Evolutionary conservation across 2,329 filamentous ascomycete species (phyloP).

Genomic region (Aspergillus sp.): DNA sequence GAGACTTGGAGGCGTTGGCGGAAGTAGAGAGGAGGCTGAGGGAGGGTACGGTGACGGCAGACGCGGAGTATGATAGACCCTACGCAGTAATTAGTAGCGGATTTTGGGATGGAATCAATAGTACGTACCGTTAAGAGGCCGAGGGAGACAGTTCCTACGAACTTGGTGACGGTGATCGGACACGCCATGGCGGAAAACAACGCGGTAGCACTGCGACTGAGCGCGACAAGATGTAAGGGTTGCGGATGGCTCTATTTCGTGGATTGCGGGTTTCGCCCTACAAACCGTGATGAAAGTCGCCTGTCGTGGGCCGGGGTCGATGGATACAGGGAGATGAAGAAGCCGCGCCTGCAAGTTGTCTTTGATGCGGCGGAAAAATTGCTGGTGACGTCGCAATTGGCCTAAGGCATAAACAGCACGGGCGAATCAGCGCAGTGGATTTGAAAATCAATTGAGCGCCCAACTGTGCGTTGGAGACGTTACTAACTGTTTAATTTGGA

Average conservation of each 20-base stretch:
- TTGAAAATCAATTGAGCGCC: background rate
- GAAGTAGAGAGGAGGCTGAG: constrained; percentile 80
- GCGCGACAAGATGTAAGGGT: background rate
- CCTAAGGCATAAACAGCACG: background rate
- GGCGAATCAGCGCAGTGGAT: background rate
- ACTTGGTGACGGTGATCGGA: constrained; percentile 78
- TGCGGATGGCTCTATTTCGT: background rate
- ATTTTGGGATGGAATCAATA: background rate
- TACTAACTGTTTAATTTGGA: background rate
- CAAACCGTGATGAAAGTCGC: background rate
- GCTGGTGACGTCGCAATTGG: constrained; percentile 4
- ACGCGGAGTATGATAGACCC: constrained; percentile 87
- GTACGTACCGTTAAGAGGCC: constrained; percentile 79
- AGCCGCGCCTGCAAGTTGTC: background rate
- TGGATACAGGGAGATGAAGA: background rate
- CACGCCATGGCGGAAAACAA: constrained; percentile 57
- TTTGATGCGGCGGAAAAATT: background rate
- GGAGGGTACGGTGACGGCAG: constrained; percentile 73
- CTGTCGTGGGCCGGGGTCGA: background rate
- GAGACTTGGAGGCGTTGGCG: constrained; percentile 66
- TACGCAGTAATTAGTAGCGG: constrained; percentile 38
- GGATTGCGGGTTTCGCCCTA: background rate
- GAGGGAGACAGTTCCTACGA: constrained; percentile 86
- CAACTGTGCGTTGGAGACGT: background rate
- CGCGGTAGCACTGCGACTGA: background rate